Evolutionary conservation across 306 rosid species (phyloP).

Genomic region (Hippophae tibetana): DNA sequence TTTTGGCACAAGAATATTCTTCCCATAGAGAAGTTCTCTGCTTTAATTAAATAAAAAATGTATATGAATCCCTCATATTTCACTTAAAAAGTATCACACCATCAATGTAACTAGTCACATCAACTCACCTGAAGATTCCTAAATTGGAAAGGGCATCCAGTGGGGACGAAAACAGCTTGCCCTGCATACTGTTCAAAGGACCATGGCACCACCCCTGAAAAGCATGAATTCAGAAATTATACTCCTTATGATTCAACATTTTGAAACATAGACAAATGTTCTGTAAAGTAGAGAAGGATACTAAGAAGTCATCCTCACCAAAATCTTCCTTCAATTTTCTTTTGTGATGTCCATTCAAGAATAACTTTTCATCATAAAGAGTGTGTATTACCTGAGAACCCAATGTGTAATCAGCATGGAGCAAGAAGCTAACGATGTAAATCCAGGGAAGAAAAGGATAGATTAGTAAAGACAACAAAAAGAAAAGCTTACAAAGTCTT

Average conservation of each 20-base stretch:
- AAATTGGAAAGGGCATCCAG: conserved; percentile 94
- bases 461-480: neutral
- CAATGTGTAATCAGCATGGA: conserved; percentile 22
- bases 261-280: neutral
- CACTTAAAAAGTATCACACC: neutral
- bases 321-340: conserved; percentile 77
- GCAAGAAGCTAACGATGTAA: conserved; percentile 18
- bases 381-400: conserved; percentile 51
- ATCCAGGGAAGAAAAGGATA: neutral
- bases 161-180: conserved; percentile 77
- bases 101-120: neutral
- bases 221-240: neutral
- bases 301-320: conserved; percentile 36
- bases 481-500: conserved; percentile 42
- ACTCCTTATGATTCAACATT: neutral
- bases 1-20: no score
- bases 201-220: conserved; percentile 90
- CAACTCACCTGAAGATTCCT: conserved; percentile 66
- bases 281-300: neutral
- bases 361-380: conserved; percentile 61
- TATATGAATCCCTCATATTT: neutral
- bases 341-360: conserved; percentile 65
- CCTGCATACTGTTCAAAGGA: conserved; percentile 85
- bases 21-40: no score
- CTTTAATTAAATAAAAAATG: no score